Conservation (phyloP, 371 early-diverging fungal species). For the Mucor racemosus region DNA sequence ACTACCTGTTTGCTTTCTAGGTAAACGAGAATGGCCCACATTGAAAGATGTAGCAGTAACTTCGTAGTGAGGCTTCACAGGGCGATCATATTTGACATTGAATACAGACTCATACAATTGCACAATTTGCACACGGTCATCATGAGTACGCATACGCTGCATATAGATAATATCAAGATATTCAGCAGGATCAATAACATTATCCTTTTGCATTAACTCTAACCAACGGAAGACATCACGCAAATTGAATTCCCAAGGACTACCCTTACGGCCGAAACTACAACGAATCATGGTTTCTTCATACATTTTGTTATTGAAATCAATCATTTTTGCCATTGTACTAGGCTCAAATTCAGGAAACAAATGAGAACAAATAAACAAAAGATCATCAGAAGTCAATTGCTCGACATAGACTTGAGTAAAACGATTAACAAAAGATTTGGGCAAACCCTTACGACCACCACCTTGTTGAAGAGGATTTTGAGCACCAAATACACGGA, state of each 20-base stretch:
- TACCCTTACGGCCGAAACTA: slow-evolving; percentile 84
- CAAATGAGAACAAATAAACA: slow-evolving; percentile 73
- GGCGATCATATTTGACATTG: slow-evolving; percentile 47
- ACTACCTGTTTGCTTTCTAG: slow-evolving; percentile 38
- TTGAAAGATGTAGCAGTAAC: slow-evolving; percentile 47
- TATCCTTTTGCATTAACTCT: slow-evolving; percentile 70
- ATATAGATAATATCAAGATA: slow-evolving; percentile 83
- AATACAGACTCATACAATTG: slow-evolving; percentile 72
- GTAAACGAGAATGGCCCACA: slow-evolving; percentile 74
- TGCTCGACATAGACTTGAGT: slow-evolving; percentile 93
- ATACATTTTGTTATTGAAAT: slow-evolving; percentile 88
- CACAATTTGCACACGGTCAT: slow-evolving; percentile 77
- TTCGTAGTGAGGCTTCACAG: slow-evolving; percentile 48
- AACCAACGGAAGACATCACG: slow-evolving; percentile 97
- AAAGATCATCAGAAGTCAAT: slow-evolving; percentile 77
- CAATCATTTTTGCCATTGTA: slow-evolving; percentile 74
- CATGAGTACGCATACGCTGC: slow-evolving; percentile 86
- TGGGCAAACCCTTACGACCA: slow-evolving; percentile 98
- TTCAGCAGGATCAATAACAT: slow-evolving; percentile 65
- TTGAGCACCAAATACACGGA: slow-evolving; percentile 98
- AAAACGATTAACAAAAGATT: slow-evolving; percentile 98
- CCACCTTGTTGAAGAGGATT: slow-evolving; percentile 98
- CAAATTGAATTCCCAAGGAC: slow-evolving; percentile 98
- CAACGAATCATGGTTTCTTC: slow-evolving; percentile 81
- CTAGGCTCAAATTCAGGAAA: slow-evolving; percentile 64